Conservation (phyloP, 164 flowering plant genomes). For the Berberis thunbergii region DNA sequence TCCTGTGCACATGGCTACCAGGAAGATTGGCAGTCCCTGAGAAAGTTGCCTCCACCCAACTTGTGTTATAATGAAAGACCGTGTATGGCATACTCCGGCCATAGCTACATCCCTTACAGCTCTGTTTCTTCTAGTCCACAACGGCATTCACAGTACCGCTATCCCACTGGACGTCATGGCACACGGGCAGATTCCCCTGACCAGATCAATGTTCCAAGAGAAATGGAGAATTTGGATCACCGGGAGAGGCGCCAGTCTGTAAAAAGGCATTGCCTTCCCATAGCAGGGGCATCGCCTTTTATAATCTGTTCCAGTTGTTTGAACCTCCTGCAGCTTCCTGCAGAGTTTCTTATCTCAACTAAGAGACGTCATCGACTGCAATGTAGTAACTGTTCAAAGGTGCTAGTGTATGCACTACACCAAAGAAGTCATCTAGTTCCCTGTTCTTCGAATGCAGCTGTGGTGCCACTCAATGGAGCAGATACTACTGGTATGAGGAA, state of each 20-base stretch:
- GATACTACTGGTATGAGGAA: constrained; percentile 9
- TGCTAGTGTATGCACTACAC: constrained; percentile 47
- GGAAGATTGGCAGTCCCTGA: constrained; percentile 26
- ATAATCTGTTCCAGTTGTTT: constrained; percentile 49
- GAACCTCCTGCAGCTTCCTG: constrained; percentile 56
- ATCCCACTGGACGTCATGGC: constrained; percentile 12
- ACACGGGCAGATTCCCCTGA: constrained; percentile 24
- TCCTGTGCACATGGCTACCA: constrained; percentile 27
- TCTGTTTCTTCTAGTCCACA: constrained; percentile 38
- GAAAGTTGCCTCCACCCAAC: constrained; percentile 21
- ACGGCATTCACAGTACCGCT: constrained; percentile 19
- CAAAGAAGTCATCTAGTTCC: constrained; percentile 33
- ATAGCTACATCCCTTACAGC: constrained; percentile 13
- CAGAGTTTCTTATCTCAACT: constrained; percentile 47
- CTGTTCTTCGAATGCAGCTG: constrained; percentile 11
- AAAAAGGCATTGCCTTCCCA: constrained; percentile 46
- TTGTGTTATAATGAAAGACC: constrained; percentile 15
- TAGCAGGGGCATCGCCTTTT: constrained; percentile 76
- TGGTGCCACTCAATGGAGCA: constrained; percentile 26
- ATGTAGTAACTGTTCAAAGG: constrained; percentile 58
- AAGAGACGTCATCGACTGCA: constrained; percentile 37
- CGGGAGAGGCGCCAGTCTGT: constrained; percentile 27
- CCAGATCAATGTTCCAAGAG: constrained; percentile 19
- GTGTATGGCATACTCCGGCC: constrained; percentile 18
- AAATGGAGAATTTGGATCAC: constrained; percentile 15